Evolutionary conservation across 164 flowering plant species (phyloP).

Genomic region (Stephania yunnanensis): DNA sequence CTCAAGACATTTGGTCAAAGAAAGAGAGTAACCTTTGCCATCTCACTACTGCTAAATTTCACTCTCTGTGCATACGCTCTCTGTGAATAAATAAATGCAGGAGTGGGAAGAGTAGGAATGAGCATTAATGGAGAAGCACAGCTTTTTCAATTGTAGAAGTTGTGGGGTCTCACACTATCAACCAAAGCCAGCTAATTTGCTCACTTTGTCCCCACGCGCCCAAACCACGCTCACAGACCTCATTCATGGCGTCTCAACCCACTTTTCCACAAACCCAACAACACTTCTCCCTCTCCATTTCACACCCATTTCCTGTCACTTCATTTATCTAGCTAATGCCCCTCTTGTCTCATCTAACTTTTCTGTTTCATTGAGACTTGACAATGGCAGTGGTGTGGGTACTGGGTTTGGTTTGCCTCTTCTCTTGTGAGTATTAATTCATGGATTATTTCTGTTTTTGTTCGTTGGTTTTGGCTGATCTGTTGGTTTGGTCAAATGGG

Average conservation of each 20-base stretch:
- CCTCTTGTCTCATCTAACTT: background rate
- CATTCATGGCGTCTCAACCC: background rate
- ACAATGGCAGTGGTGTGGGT: background rate
- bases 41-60: no score
- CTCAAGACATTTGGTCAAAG: no score
- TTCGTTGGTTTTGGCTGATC: background rate
- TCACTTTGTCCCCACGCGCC: background rate
- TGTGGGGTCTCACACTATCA: background rate
- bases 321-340: background rate
- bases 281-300: background rate
- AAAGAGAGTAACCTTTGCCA: no score
- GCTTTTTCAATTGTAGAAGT: background rate
- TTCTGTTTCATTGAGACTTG: background rate
- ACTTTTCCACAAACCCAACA: background rate
- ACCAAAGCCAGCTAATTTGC: background rate
- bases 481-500: no score
- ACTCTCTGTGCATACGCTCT: background rate
- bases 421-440: background rate
- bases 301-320: background rate
- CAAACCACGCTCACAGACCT: background rate
- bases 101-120: background rate
- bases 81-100: background rate
- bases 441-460: background rate
- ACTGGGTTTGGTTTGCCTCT: background rate
- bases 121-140: background rate